Base-by-base conservation (phyloP, 352 stramenopile genomes). In the Globisporangium cystogenes region DNA sequence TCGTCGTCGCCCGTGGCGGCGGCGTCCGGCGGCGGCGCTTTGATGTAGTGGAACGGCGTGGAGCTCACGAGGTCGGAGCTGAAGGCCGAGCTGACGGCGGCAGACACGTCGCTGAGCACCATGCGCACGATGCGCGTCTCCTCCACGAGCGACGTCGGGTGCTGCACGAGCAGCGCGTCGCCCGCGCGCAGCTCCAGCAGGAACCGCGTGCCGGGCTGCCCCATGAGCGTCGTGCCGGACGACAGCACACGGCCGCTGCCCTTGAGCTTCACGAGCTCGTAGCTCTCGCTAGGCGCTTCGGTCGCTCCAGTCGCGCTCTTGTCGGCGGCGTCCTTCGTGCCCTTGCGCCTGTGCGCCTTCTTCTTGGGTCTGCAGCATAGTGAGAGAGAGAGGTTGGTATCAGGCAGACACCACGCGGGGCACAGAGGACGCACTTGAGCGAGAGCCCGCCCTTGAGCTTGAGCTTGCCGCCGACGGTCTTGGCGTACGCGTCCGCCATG, bases 61-160 rank as follows among this genome's bases (percentile, higher is more conserved):
- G 84, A 93, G 10, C 83, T 94, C 48, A 96, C 82, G 21, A 97
- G 60, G 53, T 97, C 88, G 21, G 85, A 88, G 60, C 82, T 95
- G 53, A 97, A 96, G 35, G 81, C 66, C 5, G 81, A 94, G 57
- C 82, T 95, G 55, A 97, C 62, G 24, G 79, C 82, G 42, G 83
- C 83, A 42, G 80, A 94, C 16, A 94, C 73, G 58, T 97, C 84
- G 48, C 80, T 95, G 14, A 97, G 70, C 54, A 97, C 88, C 86
- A 96, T 95, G 31, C 80, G 78, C 48, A 96, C 68, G 48, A 96
- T 93, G n/a, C 85, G 74, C 46, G 84, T 96, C 67, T 96, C 87
- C 51, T 96, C 85, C 18, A 65, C 50, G 6, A 95, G 65, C 23
- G 82, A 89, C 42, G 74, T 95, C n/a, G 88, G 88, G 64, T 96